Percentiles rank a stretch among this genome's conserved stretches.
Conservation (phyloP, 2,329 filamentous ascomycete species). For the Xylariaceae sp. region DNA sequence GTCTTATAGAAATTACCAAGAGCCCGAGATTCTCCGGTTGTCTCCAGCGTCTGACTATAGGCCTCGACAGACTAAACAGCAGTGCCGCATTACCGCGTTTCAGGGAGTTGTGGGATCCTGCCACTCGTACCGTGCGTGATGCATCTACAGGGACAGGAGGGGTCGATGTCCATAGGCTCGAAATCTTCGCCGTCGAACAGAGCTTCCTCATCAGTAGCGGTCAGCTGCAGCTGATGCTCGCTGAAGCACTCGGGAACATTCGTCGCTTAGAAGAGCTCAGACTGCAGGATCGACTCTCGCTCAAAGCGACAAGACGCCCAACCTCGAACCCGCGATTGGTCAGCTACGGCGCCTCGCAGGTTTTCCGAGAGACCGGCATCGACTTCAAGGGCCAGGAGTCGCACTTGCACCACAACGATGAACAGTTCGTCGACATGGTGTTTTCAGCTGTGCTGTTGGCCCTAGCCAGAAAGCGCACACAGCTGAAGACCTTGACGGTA, state of each 20-base stretch:
- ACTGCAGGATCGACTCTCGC: slow-evolving; percentile 12
- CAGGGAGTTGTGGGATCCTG: slow-evolving; percentile 5
- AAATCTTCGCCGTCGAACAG: slow-evolving; percentile 16
- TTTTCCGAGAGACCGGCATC: slow-evolving; percentile 15
- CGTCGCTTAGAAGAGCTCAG: slow-evolving; percentile 13
- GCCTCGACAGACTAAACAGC: slow-evolving; percentile 18
- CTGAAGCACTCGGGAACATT: slow-evolving; percentile 15
- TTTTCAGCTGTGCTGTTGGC: slow-evolving; percentile 18
- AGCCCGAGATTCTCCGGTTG: slow-evolving; percentile 11
- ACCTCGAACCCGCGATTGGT: slow-evolving; percentile 8
- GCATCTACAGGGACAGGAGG: slow-evolving; percentile 7
- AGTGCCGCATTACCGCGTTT: slow-evolving; percentile 13
- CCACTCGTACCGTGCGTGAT: slow-evolving; percentile 1
- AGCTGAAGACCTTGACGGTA: slow-evolving; percentile 12
- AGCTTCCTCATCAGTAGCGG: slow-evolving; percentile 20
- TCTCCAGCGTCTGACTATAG: slow-evolving; percentile 18
- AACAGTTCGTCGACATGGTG: slow-evolving; percentile 19
- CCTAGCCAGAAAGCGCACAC: slow-evolving; percentile 9
- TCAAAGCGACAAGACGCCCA: slow-evolving; percentile 4
- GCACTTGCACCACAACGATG: slow-evolving; percentile 15
- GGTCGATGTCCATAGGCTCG: slow-evolving; percentile 12
- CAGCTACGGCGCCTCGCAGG: slow-evolving; percentile 16
- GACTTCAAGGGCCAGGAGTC: slow-evolving; percentile 10
- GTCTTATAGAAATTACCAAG: slow-evolving; percentile 18
- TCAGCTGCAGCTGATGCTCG: slow-evolving; percentile 15